Evolutionary conservation across 805 yeast species (phyloP).

Genomic region (Pichia manshurica): DNA sequence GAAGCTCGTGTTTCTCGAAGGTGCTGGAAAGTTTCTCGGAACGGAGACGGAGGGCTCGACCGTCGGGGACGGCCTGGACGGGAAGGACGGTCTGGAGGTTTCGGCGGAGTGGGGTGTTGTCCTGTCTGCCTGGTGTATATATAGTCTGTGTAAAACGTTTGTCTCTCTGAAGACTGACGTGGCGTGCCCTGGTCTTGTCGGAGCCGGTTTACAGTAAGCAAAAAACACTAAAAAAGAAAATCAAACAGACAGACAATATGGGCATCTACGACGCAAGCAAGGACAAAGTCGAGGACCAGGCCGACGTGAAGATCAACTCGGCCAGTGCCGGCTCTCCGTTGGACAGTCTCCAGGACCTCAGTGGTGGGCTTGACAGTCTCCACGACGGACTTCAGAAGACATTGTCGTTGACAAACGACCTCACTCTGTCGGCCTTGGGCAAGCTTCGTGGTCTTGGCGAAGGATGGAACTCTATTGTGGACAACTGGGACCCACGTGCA

Average conservation of each 20-base stretch:
- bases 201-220: too few relatives aligned
- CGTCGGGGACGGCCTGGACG: not conserved
- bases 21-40: not conserved
- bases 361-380: not conserved
- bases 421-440: conserved; percentile 12
- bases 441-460: conserved; percentile 8
- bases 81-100: not conserved
- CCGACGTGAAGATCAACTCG: conserved; percentile 7
- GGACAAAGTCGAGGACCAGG: conserved; percentile 1
- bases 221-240: too few relatives aligned
- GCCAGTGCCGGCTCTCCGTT: not conserved
- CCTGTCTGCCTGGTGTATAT: too few relatives aligned
- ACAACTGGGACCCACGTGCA: not conserved
- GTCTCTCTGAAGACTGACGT: too few relatives aligned
- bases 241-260: too few relatives aligned
- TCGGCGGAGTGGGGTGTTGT: too few relatives aligned
- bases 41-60: not conserved
- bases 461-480: conserved; percentile 6
- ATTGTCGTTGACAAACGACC: conserved; percentile 15
- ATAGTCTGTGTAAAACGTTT: too few relatives aligned
- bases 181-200: too few relatives aligned
- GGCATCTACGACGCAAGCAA: conserved; percentile 14
- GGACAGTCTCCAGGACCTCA: not conserved
- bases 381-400: conserved; percentile 5
- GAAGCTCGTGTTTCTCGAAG: not conserved